Base-by-base conservation (phyloP, 106 monocot genomes). In the Narthecium ossifragum region DNA sequence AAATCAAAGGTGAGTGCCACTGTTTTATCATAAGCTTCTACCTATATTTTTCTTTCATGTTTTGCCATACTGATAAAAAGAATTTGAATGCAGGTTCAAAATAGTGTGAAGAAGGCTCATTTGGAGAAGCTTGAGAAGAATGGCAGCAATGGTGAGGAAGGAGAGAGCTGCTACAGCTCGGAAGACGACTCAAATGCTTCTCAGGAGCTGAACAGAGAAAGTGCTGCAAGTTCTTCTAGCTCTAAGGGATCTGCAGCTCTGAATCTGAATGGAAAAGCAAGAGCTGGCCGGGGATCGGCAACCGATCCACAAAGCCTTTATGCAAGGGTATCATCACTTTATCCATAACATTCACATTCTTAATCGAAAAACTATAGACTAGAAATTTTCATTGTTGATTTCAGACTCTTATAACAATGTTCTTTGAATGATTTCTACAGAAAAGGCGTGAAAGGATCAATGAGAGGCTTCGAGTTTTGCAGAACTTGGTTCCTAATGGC, bases 401-500 rank as follows among this genome's bases (percentile, higher is more conserved):
- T 23, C 7, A 46, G 5, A 9, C 21, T 58, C 38, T 65, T 3
- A 69, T 66, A 25, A 8, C 31, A 20, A 29, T 60, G 10, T 50
- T 20, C 33, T 39, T 59, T 37, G 33, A 31, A 20, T 28, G 17
- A 38, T 32, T 58, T 38, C 26, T 47, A 18, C 91, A 92, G 91
- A 92, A 83, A 54, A 86, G 91, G 62, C 86, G 91, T 53, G 91
- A 92, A 26, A 83, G 83, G 49, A 92, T 92, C 54, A 92, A 86
- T 59, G 86, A 92, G 63, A 86, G 86, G 50, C 63, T 92, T 41
- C 79, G 63, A 46, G 80, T 83, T 46, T 51, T 91, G 26, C 91
- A 92, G 74, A 77, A 59, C 25, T 31, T 92, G 41, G 79, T 92
- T 2, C 91, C 91, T 8, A 83, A 86, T 75, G 91, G 91, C 60